A percentile compares a stretch with the other conserved stretches of the same genome.
These are phyloP conservation scores for Orbilia oligospora DNA, from an alignment of 2,329 filamentous ascomycete species.

Conservation along the genomic window DNA sequence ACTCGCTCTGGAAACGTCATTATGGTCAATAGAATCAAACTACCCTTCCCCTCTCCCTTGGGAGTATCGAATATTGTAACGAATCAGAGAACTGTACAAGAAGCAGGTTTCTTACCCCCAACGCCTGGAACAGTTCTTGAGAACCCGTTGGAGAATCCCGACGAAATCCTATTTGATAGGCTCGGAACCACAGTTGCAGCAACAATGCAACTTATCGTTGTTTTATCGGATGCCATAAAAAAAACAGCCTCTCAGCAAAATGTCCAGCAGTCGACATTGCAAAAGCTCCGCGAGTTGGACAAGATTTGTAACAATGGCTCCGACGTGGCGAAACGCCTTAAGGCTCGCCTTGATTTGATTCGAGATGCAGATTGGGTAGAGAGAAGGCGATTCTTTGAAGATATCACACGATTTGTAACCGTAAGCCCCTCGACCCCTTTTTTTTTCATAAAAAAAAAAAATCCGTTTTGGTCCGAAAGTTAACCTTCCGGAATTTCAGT, in stretches of 20 bases:
- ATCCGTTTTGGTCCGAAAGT: not conserved
- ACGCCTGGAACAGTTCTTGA: conserved; percentile 56
- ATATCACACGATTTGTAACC: conserved; percentile 64
- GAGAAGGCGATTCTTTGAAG: conserved; percentile 63
- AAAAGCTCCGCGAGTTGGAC: conserved; percentile 64
- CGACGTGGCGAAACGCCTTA: conserved; percentile 63
- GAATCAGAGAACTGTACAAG: conserved; percentile 25
- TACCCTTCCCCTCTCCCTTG: conserved; percentile 37
- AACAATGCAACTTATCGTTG: conserved; percentile 61
- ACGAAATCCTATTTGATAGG: conserved; percentile 63
- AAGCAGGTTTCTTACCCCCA: conserved; percentile 55
- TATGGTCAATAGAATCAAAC: conserved; percentile 34
- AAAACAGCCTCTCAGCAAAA: conserved; percentile 62
- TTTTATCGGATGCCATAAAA: conserved; percentile 63
- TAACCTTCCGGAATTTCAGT: conserved; percentile 51
- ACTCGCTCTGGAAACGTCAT: conserved; percentile 18
- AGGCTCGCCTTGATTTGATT: conserved; percentile 63
- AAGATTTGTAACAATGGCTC: conserved; percentile 62
- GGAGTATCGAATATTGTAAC: conserved; percentile 17
- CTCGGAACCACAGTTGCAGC: conserved; percentile 62
- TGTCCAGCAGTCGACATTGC: conserved; percentile 62
- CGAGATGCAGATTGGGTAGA: conserved; percentile 63
- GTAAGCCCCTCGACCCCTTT: conserved; percentile 33
- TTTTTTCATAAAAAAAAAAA: too few species aligned
- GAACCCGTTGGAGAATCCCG: conserved; percentile 57